phyloP scores from a whole-genome alignment of 2,329 filamentous ascomycete species.

The Pseudodiploospora longispora region DNA sequence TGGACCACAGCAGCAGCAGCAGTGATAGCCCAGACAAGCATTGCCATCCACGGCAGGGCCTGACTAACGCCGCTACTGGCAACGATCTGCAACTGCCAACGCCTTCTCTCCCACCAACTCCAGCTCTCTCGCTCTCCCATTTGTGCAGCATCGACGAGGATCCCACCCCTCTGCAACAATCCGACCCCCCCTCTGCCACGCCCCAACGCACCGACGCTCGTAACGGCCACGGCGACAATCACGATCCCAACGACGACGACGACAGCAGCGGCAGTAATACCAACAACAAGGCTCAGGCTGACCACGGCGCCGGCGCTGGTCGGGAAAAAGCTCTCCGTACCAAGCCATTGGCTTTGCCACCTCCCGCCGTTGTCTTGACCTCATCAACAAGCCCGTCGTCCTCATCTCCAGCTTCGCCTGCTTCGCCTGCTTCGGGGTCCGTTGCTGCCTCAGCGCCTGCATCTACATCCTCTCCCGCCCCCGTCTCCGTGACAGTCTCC shows the following conservation, averaged over 20 bases:
- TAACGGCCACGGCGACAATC: neutral
- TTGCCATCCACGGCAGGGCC: neutral
- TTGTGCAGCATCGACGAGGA: conserved; percentile 11
- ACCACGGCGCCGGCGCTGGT: neutral
- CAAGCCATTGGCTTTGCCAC: neutral
- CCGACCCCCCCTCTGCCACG: neutral
- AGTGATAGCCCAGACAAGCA: neutral
- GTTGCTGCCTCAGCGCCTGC: neutral
- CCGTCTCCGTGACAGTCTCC: conserved; percentile 32
- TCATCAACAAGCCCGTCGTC: conserved; percentile 1
- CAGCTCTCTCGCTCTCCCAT: conserved; percentile 1
- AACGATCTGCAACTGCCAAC: conserved; percentile 1
- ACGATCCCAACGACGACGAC: conserved; percentile 1
- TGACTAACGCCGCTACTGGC: conserved; percentile 1
- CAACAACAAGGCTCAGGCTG: neutral
- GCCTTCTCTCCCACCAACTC: conserved; percentile 4
- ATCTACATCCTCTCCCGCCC: conserved; percentile 27
- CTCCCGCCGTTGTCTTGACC: neutral
- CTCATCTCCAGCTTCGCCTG: conserved; percentile 37
- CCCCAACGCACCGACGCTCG: neutral
- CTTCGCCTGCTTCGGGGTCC: conserved; percentile 26
- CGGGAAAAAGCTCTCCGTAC: neutral
- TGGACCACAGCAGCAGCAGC: neutral
- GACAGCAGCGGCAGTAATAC: neutral
- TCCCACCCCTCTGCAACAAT: neutral